phyloP scores from a whole-genome alignment of 2,329 filamentous ascomycete genomes.

The Nemania sp. region DNA sequence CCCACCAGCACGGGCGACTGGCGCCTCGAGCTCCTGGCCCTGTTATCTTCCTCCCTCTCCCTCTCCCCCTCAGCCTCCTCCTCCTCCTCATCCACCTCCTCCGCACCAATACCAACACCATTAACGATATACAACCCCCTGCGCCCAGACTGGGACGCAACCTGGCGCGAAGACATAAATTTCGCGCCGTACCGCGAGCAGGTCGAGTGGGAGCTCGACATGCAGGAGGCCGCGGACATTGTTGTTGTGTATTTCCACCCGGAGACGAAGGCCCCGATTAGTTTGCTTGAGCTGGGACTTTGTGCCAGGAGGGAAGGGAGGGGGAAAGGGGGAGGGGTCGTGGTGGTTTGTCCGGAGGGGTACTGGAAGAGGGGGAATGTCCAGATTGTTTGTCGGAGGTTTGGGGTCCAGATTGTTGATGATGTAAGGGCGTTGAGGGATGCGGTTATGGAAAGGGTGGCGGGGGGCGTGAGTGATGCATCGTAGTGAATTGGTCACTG shows the following conservation, averaged over 20 bases:
- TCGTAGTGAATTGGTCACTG: too few species aligned
- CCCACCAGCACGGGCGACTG: conserved; percentile 49
- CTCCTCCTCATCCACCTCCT: too few species aligned
- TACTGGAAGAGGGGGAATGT: conserved; percentile 66
- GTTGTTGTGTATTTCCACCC: conserved; percentile 22
- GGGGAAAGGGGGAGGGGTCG: conserved; percentile 16
- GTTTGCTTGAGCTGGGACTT: conserved; percentile 20
- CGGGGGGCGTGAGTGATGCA: neutral
- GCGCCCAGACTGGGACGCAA: conserved; percentile 58
- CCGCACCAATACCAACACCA: too few species aligned
- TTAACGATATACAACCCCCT: conserved; percentile 62
- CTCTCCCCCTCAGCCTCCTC: too few species aligned
- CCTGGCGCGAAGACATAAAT: conserved; percentile 53
- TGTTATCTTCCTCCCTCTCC: too few species aligned
- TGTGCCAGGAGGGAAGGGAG: conserved; percentile 7
- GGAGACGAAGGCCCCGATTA: conserved; percentile 12
- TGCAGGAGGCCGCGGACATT: conserved; percentile 15
- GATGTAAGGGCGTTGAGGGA: conserved; percentile 46
- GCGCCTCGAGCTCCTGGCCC: conserved; percentile 55
- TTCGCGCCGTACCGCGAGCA: conserved; percentile 47
- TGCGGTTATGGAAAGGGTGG: conserved; percentile 41
- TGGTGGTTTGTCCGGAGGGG: conserved; percentile 56
- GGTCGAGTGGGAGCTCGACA: conserved; percentile 21
- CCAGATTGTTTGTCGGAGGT: conserved; percentile 56
- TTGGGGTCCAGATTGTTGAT: conserved; percentile 49